phyloP scores from a whole-genome alignment of 768 basidiomycete species.

The Hypholoma fasciculare region DNA sequence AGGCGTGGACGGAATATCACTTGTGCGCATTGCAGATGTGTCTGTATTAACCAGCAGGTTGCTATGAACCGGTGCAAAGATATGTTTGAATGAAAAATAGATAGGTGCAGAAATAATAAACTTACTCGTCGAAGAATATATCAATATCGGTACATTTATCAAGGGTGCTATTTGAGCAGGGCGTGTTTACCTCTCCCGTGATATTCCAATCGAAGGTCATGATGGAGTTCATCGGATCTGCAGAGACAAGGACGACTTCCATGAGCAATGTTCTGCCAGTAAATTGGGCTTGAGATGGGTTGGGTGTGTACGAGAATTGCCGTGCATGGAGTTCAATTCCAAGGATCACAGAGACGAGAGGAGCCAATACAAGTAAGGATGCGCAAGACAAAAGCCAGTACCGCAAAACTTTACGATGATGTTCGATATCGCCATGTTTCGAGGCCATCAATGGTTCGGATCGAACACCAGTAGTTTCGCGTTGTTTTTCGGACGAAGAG shows the following conservation, averaged over 20 bases:
- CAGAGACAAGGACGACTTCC: conserved; percentile 19
- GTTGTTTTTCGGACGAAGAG: too few relatives aligned
- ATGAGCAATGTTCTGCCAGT: conserved; percentile 13
- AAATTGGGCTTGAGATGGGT: background rate
- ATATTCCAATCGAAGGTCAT: conserved; percentile 24
- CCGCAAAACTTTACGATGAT: conserved; percentile 7
- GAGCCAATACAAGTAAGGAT: conserved; percentile 11
- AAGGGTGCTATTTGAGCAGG: conserved; percentile 16
- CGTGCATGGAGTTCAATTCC: conserved; percentile 14
- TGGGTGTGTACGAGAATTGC: conserved; percentile 14
- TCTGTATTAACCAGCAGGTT: conserved; percentile 14
- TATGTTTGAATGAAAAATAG: background rate
- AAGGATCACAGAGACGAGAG: conserved; percentile 14
- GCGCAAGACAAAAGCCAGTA: conserved; percentile 18
- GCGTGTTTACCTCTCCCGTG: conserved; percentile 16
- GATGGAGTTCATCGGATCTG: conserved; percentile 17
- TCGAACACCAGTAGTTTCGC: too few relatives aligned
- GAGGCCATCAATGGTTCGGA: too few relatives aligned
- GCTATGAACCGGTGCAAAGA: background rate
- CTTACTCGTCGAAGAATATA: conserved; percentile 23
- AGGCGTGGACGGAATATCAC: conserved; percentile 17
- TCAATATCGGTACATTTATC: conserved; percentile 19
- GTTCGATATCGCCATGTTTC: too few relatives aligned
- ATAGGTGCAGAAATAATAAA: background rate
- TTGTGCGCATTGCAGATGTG: conserved; percentile 6